phyloP scores from a whole-genome alignment of 75 land plant genomes.

The Pinus tabuliformis region DNA sequence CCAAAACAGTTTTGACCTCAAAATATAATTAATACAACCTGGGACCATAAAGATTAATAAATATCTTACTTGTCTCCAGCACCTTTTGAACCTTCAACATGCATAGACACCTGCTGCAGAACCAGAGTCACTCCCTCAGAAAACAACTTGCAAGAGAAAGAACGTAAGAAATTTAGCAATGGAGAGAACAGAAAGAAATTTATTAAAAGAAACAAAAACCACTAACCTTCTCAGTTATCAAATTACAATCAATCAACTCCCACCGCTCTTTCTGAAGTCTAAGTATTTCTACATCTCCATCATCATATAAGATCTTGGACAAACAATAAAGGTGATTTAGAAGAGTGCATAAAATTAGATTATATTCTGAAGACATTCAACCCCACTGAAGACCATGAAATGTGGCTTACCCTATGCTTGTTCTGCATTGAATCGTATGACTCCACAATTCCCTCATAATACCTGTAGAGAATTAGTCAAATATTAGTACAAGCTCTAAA shows the following conservation, averaged over 20 bases:
- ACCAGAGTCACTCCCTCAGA: background rate
- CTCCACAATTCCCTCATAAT: slow-evolving; percentile 74
- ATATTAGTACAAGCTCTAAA: too few species aligned
- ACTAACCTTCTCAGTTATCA: slow-evolving; percentile 1
- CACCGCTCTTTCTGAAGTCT: slow-evolving; percentile 73
- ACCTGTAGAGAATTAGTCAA: slow-evolving; percentile 36
- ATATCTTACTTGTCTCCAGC: slow-evolving; percentile 1
- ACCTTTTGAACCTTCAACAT: background rate
- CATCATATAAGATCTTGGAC: slow-evolving; percentile 73
- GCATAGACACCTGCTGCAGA: background rate
- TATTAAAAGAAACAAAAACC: background rate
- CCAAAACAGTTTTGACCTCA: background rate
- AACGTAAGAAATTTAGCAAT: too few species aligned
- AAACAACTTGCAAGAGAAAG: background rate
- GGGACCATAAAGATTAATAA: background rate
- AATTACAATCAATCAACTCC: slow-evolving; percentile 42
- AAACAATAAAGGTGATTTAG: background rate
- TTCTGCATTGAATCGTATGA: slow-evolving; percentile 61
- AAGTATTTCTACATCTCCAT: slow-evolving; percentile 88
- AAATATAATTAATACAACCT: background rate
- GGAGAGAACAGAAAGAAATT: too few species aligned
- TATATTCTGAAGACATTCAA: background rate
- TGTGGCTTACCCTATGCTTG: slow-evolving; percentile 68
- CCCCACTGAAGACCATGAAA: background rate
- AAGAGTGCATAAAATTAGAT: background rate